Evolutionary conservation across 1,284 basidiomycete genomes (phyloP).

Genomic region (Cryptococcus sp.): DNA sequence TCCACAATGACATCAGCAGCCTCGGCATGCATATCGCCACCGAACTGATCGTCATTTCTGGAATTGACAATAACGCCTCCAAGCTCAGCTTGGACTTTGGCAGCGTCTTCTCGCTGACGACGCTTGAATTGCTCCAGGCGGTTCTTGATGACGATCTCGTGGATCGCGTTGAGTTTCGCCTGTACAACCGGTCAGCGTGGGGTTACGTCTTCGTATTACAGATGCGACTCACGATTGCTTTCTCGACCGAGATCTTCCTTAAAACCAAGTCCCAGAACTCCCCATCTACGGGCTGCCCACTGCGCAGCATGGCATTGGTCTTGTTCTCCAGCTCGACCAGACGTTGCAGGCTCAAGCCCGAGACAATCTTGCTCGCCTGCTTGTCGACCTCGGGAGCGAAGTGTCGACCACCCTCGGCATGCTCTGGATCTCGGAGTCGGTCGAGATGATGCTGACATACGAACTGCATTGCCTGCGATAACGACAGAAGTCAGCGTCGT

Average conservation of each 20-base stretch:
- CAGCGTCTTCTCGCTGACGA: conserved; percentile 89
- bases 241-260: conserved; percentile 93
- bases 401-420: conserved; percentile 44
- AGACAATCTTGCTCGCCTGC: conserved; percentile 43
- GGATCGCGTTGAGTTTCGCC: conserved; percentile 87
- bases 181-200: conserved; percentile 42
- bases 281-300: conserved; percentile 91
- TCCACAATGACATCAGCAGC: conserved; percentile 54
- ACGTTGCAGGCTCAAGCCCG: conserved; percentile 68
- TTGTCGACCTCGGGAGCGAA: conserved; percentile 44
- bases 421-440: conserved; percentile 61
- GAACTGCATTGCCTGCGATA: conserved; percentile 84
- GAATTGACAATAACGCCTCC: conserved; percentile 69
- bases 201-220: neutral
- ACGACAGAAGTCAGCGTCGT: no score
- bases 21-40: conserved; percentile 56
- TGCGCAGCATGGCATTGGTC: conserved; percentile 82
- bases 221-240: conserved; percentile 75
- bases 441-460: conserved; percentile 93
- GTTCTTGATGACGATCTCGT: conserved; percentile 94
- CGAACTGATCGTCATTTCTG: conserved; percentile 48
- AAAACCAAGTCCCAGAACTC: conserved; percentile 97
- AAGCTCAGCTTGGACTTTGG: conserved; percentile 87
- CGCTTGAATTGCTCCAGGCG: conserved; percentile 93
- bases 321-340: conserved; percentile 79